A percentile compares a stretch with the other conserved stretches of the same genome.
Conservation (phyloP, 1,284 basidiomycete genomes). For the Moesziomyces globuligerus region DNA sequence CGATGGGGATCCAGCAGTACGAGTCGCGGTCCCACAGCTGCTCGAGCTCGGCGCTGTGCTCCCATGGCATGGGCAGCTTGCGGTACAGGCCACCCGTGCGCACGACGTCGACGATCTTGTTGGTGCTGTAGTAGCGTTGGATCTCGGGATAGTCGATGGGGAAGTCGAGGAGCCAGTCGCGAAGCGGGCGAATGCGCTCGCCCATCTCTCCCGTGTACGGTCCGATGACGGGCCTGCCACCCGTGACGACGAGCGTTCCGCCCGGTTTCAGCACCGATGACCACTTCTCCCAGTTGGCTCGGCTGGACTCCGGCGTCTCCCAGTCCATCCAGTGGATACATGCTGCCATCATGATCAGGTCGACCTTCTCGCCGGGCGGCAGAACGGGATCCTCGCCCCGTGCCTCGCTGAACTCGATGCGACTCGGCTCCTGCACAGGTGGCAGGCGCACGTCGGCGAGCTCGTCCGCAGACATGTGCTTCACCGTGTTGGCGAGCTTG, state of each 20-base stretch:
- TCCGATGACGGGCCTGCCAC: slow-evolving; percentile 32
- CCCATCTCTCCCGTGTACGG: slow-evolving; percentile 32
- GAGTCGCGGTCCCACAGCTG: slow-evolving; percentile 36
- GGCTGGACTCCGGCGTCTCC: slow-evolving; percentile 16
- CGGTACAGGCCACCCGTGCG: slow-evolving; percentile 34
- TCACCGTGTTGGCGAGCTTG: slow-evolving; percentile 41
- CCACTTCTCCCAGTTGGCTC: slow-evolving; percentile 35
- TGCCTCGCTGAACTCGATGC: slow-evolving; percentile 31
- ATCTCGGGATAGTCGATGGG: slow-evolving; percentile 22
- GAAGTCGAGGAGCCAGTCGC: slow-evolving; percentile 43
- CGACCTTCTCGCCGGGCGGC: slow-evolving; percentile 36
- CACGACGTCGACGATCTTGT: slow-evolving; percentile 1
- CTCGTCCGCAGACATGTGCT: slow-evolving; percentile 38
- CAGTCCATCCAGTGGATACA: slow-evolving; percentile 52
- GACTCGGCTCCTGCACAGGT: slow-evolving; percentile 17
- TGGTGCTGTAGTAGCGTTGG: slow-evolving; percentile 14
- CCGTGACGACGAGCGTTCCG: slow-evolving; percentile 32
- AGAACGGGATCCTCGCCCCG: slow-evolving; percentile 33
- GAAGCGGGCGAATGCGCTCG: slow-evolving; percentile 30
- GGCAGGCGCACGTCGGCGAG: slow-evolving; percentile 29
- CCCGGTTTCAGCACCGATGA: slow-evolving; percentile 41
- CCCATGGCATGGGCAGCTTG: slow-evolving; percentile 43
- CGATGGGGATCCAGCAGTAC: slow-evolving; percentile 41
- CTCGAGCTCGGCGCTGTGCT: slow-evolving; percentile 10
- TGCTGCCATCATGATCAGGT: slow-evolving; percentile 45